Base-by-base conservation (phyloP, 257 asterid genomes). In the Haberlea rhodopensis region DNA sequence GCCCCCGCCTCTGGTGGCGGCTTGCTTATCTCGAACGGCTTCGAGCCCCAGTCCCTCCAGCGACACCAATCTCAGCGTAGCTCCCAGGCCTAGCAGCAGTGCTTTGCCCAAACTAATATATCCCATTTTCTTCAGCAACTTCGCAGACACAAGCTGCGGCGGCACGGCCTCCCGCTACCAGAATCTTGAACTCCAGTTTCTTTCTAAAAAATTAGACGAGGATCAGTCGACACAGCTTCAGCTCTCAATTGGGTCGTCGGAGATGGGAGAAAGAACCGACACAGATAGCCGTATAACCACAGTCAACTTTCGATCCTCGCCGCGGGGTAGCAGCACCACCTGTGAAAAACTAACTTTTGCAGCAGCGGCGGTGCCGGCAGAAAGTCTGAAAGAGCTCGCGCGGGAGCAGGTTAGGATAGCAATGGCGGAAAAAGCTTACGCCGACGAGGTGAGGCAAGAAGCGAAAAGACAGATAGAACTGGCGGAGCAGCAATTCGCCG, bases 31-130 rank as follows among this genome's bases (percentile, higher is more conserved):
- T 2, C 75, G 79, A 28, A 84, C 78, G n/a, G 87, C 86, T 1
- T 79, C 88, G 1, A 82, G 88, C 67, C 81, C 85, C 16, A 83
- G 87, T 28, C 89, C 86, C 5, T 82, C 89, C 34, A 78, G 78
- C 76, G 72, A 76, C 75, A 70, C 75, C 28, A 73, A 72, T 27
- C 77, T 67, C 74, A 77, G 78, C 45, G 63, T 43, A 19, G 71
- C 72, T 0, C 79, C 81, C 74, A 80, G 80, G 66, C 62, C 28
- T 24, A 10, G 3, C 65, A 6, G 63, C 57, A 16, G 53, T 64
- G 19, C 71, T 22, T 21, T 70, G 10, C 67, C 72, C 0, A 63
- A 53, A 22, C 65, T 62, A 1, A 32, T 19, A 0, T 67, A 78
- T 6, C 8, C 34, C 65, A 32, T 32, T 51, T 53, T 65, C 61